Conservation (phyloP, 1,139 yeast genomes). For the Ashbya aceris region DNA sequence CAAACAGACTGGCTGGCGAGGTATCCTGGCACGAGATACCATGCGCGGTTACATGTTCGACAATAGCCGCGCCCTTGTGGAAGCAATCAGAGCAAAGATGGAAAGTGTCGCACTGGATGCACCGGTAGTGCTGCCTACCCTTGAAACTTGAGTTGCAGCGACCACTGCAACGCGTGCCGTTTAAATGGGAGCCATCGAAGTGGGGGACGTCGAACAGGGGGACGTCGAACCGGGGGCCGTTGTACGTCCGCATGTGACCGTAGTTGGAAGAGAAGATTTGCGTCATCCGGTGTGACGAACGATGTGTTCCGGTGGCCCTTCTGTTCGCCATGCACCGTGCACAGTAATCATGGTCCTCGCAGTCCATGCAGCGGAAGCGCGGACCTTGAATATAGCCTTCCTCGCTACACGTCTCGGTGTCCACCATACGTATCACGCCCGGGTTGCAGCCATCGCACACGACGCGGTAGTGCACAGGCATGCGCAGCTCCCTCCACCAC, state of each 20-base stretch:
- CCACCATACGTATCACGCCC: too few species aligned
- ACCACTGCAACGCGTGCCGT: too few species aligned
- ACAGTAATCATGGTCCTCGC: slow-evolving; percentile 51
- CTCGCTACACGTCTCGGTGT: slow-evolving; percentile 1
- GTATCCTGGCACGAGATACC: not conserved
- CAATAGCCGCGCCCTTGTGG: not conserved
- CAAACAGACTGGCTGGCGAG: not conserved
- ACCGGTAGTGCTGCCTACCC: not conserved
- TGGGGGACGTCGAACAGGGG: not conserved
- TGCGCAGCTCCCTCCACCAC: not conserved
- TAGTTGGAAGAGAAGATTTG: slow-evolving; percentile 17
- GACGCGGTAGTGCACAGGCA: not conserved
- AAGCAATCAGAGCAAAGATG: not conserved
- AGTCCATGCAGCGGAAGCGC: slow-evolving; percentile 46
- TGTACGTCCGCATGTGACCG: not conserved
- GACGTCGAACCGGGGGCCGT: not conserved
- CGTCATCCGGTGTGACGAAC: slow-evolving; percentile 25
- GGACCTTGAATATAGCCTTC: slow-evolving; percentile 34
- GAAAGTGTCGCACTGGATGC: not conserved
- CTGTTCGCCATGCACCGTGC: slow-evolving; percentile 36
- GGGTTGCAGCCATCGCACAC: not conserved
- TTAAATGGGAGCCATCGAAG: too few species aligned
- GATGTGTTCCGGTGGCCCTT: slow-evolving; percentile 20
- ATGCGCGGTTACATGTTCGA: not conserved
- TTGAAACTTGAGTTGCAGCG: not conserved